phyloP scores from a whole-genome alignment of 1,139 yeast species.

The Taphrina pruni region DNA sequence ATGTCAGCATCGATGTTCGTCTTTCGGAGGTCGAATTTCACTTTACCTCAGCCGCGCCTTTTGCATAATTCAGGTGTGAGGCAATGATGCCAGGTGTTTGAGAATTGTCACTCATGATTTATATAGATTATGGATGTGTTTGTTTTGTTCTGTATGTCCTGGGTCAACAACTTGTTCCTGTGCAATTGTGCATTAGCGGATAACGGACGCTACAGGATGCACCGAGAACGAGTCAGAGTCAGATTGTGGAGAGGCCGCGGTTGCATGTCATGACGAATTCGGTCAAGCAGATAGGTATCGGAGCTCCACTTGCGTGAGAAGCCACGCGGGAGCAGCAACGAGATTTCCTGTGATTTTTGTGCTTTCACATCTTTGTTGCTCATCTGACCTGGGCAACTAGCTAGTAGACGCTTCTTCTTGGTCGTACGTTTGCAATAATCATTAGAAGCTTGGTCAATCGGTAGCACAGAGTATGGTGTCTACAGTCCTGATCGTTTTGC shows the following conservation, averaged over 20 bases:
- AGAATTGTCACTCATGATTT: conserved; percentile 12
- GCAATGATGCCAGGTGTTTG: conserved; percentile 38
- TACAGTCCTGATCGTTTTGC: neutral
- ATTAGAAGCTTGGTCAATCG: neutral
- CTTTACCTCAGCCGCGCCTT: conserved; percentile 36
- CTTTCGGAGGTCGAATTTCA: neutral
- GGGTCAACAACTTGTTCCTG: too few relatives aligned
- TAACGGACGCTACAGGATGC: neutral
- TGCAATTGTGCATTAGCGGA: too few relatives aligned
- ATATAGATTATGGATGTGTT: neutral
- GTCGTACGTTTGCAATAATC: neutral
- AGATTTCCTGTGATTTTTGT: neutral
- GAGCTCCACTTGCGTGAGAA: conserved; percentile 7
- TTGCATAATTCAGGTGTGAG: conserved; percentile 30
- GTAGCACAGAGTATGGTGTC: neutral
- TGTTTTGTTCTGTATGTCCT: too few relatives aligned
- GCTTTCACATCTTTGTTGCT: too few relatives aligned
- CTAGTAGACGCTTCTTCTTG: too few relatives aligned
- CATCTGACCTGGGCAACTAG: too few relatives aligned
- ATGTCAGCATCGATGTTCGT: neutral
- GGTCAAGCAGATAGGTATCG: neutral
- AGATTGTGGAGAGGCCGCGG: conserved; percentile 4
- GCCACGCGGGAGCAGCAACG: neutral
- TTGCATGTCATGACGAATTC: neutral
- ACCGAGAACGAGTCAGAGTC: neutral